Base-by-base conservation (phyloP, 345 rosid genomes). In the Dovyalis caffra region DNA sequence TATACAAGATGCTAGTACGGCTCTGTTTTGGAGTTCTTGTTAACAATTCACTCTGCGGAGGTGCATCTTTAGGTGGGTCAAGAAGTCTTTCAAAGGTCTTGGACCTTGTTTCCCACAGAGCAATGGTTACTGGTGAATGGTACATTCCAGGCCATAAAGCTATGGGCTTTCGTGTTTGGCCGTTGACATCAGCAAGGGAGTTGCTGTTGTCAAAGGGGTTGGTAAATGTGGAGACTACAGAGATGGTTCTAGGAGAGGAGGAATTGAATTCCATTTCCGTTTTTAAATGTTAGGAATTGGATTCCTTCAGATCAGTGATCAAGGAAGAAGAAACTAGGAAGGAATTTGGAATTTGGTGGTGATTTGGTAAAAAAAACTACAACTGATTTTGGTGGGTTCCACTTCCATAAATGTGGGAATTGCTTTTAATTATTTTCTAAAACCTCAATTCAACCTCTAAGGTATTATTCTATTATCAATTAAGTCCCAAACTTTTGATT, bases 141-240 rank as follows among this genome's bases (percentile, higher is more conserved):
- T 87, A 90, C 98, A 88, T 91, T 71, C 97, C 98, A 0, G 98
- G 97, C 94, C 98, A 93, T 66, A 90, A 80, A 37, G 94, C 88
- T 26, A 91, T 76, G 32, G 93, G 98, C 74, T 91, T 93, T n/a
- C 84, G 83, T 34, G 86, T 79, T 11, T 70, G 57, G 77, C 45
- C 81, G 33, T 25, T 37, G 62, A 45, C 45, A 1, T 80, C 34
- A 4, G 84, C 57, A 70, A 78, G 37, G 34, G 72, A 31, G 71
- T 33, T 43, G 64, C 62, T 53, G 23, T 6, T 31, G 61, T 85
- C 90, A 31, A 83, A 84, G 2, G 91, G 92, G 26, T 88, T 83
- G 31, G 88, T 86, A 11, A 91, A 74, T 45, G 96, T 88, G 63
- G 96, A 90, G 75, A 84, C 82, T 18, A 92, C 91, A 63, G 92